Conservation (phyloP, 2,329 filamentous ascomycete genomes). For the Monosporascus cannonballus region DNA sequence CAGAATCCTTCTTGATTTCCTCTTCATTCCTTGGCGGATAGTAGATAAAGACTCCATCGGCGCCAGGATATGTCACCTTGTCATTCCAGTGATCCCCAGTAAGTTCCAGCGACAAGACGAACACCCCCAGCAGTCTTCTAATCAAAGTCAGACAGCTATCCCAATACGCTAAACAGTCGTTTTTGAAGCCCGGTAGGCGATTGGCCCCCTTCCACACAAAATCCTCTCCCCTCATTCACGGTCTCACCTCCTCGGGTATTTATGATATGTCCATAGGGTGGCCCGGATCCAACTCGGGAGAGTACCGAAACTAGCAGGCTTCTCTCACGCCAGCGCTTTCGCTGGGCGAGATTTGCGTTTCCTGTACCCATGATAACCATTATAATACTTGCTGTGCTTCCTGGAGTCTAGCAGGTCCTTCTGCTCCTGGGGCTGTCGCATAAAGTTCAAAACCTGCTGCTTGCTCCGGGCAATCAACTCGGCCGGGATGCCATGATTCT, state of each 20-base stretch:
- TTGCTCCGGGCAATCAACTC: slow-evolving; percentile 28
- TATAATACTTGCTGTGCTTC: slow-evolving; percentile 35
- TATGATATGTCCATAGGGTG: slow-evolving; percentile 30
- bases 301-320: slow-evolving; percentile 45
- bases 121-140: slow-evolving; percentile 42
- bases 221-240: slow-evolving; percentile 39
- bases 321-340: slow-evolving; percentile 47
- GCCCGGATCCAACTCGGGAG: slow-evolving; percentile 44
- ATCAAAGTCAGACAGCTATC: slow-evolving; percentile 41
- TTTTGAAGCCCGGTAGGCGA: slow-evolving; percentile 42
- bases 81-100: slow-evolving; percentile 50
- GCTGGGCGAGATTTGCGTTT: slow-evolving; percentile 41
- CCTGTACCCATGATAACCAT: slow-evolving; percentile 39
- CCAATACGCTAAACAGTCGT: slow-evolving; percentile 41
- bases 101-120: slow-evolving; percentile 49
- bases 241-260: slow-evolving; percentile 37
- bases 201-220: slow-evolving; percentile 46
- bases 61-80: slow-evolving; percentile 45
- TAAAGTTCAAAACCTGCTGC: slow-evolving; percentile 35
- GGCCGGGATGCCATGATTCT: slow-evolving; percentile 39
- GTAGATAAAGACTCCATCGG: slow-evolving; percentile 35
- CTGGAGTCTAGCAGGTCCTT: slow-evolving; percentile 34
- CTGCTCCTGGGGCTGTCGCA: slow-evolving; percentile 36
- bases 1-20: slow-evolving; percentile 18
- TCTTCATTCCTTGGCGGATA: slow-evolving; percentile 26